These are phyloP conservation scores for Boletus tomentosulus DNA, from an alignment of 768 basidiomycete genomes.

Conservation along the genomic window DNA sequence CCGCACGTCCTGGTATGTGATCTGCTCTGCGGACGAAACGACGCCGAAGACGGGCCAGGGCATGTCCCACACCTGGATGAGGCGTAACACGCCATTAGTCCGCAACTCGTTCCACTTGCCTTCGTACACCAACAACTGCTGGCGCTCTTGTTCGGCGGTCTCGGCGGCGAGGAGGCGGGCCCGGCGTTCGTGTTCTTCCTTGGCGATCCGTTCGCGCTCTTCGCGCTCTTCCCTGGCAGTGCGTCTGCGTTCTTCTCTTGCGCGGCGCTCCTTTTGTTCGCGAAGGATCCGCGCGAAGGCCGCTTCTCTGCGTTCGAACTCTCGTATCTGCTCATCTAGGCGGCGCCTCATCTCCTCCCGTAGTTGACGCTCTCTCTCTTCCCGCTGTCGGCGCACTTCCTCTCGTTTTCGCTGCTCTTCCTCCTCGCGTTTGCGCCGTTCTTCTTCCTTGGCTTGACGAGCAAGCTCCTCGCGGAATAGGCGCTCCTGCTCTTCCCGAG, in stretches of 20 bases:
- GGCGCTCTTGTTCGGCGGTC: conserved; percentile 4
- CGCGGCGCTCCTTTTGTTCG: neutral
- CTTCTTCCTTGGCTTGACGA: conserved; percentile 10
- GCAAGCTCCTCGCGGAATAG: conserved; percentile 5
- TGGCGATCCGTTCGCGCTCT: neutral
- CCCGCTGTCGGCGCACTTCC: conserved; percentile 9
- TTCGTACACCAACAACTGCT: conserved; percentile 28
- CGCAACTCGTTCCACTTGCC: conserved; percentile 37
- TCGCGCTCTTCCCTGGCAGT: neutral
- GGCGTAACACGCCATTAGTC: conserved; percentile 13
- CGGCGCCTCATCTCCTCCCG: conserved; percentile 11
- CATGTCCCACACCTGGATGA: conserved; percentile 30
- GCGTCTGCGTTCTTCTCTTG: neutral
- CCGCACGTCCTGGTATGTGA: conserved; percentile 33
- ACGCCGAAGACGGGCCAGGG: conserved; percentile 43
- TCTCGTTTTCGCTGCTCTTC: conserved; percentile 7
- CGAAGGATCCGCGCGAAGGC: neutral
- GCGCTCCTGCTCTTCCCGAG: conserved; percentile 21
- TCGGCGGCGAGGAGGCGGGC: conserved; percentile 11
- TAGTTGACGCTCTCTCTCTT: neutral
- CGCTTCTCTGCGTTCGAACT: neutral
- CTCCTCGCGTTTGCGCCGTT: neutral
- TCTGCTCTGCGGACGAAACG: conserved; percentile 21
- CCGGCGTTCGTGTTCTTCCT: conserved; percentile 10
- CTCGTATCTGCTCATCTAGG: neutral